Evolutionary conservation across 2,329 filamentous ascomycete species (phyloP), one percentile per base, ranked within the genome.

Genomic region (Neurospora sp.): DNA sequence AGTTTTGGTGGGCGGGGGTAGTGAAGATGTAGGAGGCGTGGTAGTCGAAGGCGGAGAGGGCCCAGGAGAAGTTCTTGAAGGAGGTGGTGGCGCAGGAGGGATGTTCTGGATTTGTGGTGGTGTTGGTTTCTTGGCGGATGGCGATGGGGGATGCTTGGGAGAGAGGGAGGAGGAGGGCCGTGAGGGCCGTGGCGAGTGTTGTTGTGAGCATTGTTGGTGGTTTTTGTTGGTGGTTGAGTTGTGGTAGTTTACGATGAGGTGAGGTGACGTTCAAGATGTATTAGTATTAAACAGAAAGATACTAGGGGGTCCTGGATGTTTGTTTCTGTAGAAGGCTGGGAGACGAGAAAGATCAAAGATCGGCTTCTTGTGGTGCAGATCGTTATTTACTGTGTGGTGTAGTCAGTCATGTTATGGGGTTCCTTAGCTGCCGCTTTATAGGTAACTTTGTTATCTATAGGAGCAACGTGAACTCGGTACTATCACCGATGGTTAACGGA

Each of bases 1-100:
- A 81, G 76, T 82, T 83, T 72, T 86, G 83, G 78, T 87, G 85
- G 3, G 84, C 79, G 0, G 85, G 84, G 2, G 83, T 86, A 17
- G 79, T 80, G 79, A 85, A 86, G 75, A 79, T 76, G 76, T 83
- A 84, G 11, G 78, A 80, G n/a, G 81, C 81, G 76, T 84, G 81
- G 79, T 80, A 86, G 76, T 82, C 80, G 71, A 87, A 84, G 76
- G 78, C 75, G 66, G 78, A 73, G 62, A 86, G 73, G 0, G 75
- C 77, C 83, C 84, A 86, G 6, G 70, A 39, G 71, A 82, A 81
- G 71, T 74, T 58, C 43, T 72, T 69, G 68, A 79, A 77, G 1
- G 81, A 80, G 15, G 72, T 70, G 5, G 74, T 71, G 33, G 76
- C 75, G 74, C 81, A 83, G 58, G 77, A 36, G 52, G 52, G 28